Evolutionary conservation across 495 filamentous ascomycete genomes (phyloP).

Genomic region (Penicillium pulvis): DNA sequence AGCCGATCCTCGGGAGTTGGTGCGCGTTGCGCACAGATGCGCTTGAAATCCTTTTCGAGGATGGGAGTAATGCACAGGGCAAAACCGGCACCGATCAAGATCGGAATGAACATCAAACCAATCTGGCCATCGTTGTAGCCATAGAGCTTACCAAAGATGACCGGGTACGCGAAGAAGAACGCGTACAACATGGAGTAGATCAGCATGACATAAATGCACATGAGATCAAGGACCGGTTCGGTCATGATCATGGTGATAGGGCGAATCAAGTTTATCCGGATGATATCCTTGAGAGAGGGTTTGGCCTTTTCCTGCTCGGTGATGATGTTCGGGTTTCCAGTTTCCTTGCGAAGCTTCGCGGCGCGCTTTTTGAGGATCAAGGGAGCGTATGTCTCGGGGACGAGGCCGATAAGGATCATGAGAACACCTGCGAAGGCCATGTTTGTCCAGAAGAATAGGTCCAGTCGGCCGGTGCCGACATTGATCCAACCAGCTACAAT

Average conservation of each 20-base stretch:
- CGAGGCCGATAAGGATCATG: constrained; percentile 47
- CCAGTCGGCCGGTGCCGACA: constrained; percentile 53
- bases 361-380: constrained; percentile 62
- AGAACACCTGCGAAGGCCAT: constrained; percentile 47
- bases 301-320: constrained; percentile 47
- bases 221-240: constrained; percentile 57
- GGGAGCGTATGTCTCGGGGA: constrained; percentile 66
- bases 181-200: constrained; percentile 72
- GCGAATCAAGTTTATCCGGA: constrained; percentile 48
- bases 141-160: constrained; percentile 60
- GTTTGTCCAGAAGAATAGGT: constrained; percentile 53
- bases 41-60: constrained; percentile 39
- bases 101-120: constrained; percentile 38
- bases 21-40: constrained; percentile 20
- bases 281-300: constrained; percentile 38
- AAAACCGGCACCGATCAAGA: constrained; percentile 55
- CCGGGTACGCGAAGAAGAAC: constrained; percentile 72
- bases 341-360: constrained; percentile 53
- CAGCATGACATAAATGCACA: constrained; percentile 68
- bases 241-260: constrained; percentile 43
- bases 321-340: constrained; percentile 56
- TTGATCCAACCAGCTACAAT: constrained; percentile 60
- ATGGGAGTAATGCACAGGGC: constrained; percentile 45
- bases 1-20: constrained; percentile 44
- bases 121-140: constrained; percentile 39